Percentiles rank a stretch among this genome's conserved stretches.
Evolutionary conservation across 495 filamentous ascomycete species (phyloP).

Genomic region (Echria macrotheca): DNA sequence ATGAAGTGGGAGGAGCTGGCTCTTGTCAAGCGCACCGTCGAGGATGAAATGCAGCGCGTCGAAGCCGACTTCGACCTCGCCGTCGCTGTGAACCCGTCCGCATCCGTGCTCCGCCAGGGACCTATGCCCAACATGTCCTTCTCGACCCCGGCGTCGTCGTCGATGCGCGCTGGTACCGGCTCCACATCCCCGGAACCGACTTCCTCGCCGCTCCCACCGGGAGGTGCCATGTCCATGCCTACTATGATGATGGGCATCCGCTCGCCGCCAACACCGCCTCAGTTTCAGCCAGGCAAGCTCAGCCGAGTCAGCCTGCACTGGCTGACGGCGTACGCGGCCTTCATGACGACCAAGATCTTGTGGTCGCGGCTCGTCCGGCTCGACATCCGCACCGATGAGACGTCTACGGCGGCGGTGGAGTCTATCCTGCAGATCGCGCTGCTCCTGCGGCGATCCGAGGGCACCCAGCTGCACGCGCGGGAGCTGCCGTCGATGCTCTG

Average conservation of each 20-base stretch:
- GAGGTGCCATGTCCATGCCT: no score
- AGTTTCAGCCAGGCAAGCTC: not conserved
- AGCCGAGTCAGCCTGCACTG: constrained; percentile 13
- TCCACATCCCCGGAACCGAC: not conserved
- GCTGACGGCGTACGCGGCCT: constrained; percentile 17
- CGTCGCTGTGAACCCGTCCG: constrained; percentile 12
- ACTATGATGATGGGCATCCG: not conserved
- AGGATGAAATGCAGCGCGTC: constrained; percentile 14
- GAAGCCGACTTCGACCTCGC: constrained; percentile 19
- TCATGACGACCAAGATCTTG: constrained; percentile 17
- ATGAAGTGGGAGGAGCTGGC: constrained; percentile 9
- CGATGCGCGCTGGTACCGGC: not conserved
- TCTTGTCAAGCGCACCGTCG: constrained; percentile 9
- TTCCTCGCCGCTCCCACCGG: no score
- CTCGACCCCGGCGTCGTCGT: not conserved
- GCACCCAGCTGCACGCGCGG: not conserved
- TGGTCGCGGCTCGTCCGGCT: constrained; percentile 16
- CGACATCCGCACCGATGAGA: constrained; percentile 13
- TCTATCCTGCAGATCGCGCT: constrained; percentile 18
- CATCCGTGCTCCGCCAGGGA: constrained; percentile 5
- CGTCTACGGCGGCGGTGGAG: constrained; percentile 13
- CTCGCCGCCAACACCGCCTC: not conserved
- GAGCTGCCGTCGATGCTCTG: constrained; percentile 16
- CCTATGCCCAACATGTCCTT: not conserved
- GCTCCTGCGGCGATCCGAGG: constrained; percentile 13